Evolutionary conservation across 169 alveolate genomes (phyloP), one percentile per base, ranked within the genome.

Genomic region (Toxoplasma gondii): DNA sequence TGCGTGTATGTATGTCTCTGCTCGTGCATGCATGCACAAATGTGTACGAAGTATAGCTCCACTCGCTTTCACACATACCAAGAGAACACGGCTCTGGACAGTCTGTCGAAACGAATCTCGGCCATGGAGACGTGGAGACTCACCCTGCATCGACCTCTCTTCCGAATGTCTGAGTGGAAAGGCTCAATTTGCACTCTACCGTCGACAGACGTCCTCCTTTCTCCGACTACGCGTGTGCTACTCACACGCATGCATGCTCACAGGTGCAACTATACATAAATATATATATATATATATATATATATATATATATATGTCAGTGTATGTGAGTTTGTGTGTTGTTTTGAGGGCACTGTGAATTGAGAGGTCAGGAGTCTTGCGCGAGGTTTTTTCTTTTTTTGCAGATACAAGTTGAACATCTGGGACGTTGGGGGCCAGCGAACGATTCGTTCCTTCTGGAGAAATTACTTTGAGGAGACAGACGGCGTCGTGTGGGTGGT

Each of bases 341-440:
- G 38, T n/a, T 74, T 74, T 22, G 24, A n/a, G 38, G n/a, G 24
- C 12, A 16, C 31, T 31, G n/a, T 64, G 67, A 12, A 70, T n/a
- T 78, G 44, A 4, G n/a, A 78, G 86, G 16, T n/a, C 44, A 45
- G 39, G 44, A 19, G 16, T 27, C 24, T 16, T n/a, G 44, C 86
- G 44, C n/a, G 78, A 22, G 78, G 78, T 45, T 82, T 4, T 82
- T 10, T 29, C 41, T 12, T 43, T 17, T 16, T 54, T 74, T 82
- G 86, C 91, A 96, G 97, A 41, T 96, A 91, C 87, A 93, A 93
- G 80, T 96, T 96, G 54, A 96, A 95, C 87, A 88, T 96, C 87
- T 99, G 99, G 99, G 99, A 99, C 96, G 99, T 99, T 34, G 99
- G 99, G n/a, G 99, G 99, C 36, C 99, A 99, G 97, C 98, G 98